Percentiles rank a stretch among this genome's conserved stretches.
phyloP scores from a whole-genome alignment of 495 filamentous ascomycete species.

The Staphylotrichum longicolle region DNA sequence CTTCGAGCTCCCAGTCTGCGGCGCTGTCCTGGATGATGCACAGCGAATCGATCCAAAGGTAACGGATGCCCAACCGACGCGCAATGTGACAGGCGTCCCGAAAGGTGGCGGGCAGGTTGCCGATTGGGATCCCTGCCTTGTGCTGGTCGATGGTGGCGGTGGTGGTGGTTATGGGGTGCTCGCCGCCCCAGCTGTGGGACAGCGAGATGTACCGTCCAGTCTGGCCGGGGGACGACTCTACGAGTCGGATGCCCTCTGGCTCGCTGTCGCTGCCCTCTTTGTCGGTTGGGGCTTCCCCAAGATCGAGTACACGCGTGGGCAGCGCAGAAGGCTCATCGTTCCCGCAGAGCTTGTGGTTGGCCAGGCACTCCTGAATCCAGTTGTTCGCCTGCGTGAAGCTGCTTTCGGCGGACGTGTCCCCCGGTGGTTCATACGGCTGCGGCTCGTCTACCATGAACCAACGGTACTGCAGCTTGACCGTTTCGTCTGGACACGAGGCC shows the following conservation, averaged over 20 bases:
- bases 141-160: not conserved
- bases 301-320: not conserved
- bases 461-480: not conserved
- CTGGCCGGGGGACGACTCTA: not conserved
- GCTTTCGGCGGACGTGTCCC: not conserved
- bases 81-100: not conserved
- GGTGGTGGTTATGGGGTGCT: not conserved
- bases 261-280: not conserved
- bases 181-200: constrained; percentile 2
- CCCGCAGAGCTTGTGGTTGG: constrained; percentile 1
- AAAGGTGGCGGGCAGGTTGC: not conserved
- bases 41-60: constrained; percentile 5
- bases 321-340: not conserved
- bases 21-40: not conserved
- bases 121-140: not conserved
- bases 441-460: constrained; percentile 2
- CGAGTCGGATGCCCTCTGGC: not conserved
- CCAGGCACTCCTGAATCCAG: not conserved
- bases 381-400: not conserved
- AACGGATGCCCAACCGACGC: not conserved
- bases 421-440: not conserved
- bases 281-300: not conserved
- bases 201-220: constrained; percentile 3
- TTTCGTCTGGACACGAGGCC: not conserved
- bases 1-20: not conserved